A percentile compares a stretch with the other conserved stretches of the same genome.
Evolutionary conservation across 495 filamentous ascomycete genomes (phyloP).

Genomic region (Neurospora sp.): DNA sequence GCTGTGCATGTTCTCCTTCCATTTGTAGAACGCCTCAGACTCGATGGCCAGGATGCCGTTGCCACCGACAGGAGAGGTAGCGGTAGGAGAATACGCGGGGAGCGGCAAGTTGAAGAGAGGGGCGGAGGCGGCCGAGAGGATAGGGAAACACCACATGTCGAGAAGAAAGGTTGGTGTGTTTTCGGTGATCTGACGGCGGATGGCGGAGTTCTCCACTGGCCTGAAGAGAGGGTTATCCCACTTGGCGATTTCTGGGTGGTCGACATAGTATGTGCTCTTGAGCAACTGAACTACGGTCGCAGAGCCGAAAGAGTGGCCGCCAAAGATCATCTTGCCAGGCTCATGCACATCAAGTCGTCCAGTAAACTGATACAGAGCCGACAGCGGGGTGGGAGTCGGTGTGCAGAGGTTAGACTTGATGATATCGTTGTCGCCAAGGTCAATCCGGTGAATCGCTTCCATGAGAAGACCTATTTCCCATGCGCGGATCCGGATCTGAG

Average conservation of each 20-base stretch:
- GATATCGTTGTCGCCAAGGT: slow-evolving; percentile 30
- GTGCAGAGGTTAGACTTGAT: slow-evolving; percentile 35
- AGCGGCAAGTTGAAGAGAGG: slow-evolving; percentile 55
- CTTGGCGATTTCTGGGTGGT: slow-evolving; percentile 20
- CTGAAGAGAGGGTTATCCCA: slow-evolving; percentile 33
- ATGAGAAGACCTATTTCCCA: slow-evolving; percentile 61
- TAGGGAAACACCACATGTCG: slow-evolving; percentile 65
- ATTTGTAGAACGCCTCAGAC: slow-evolving; percentile 61
- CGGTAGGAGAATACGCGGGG: slow-evolving; percentile 44
- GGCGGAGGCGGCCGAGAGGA: slow-evolving; percentile 41
- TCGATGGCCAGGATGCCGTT: slow-evolving; percentile 49
- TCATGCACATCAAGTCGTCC: slow-evolving; percentile 48
- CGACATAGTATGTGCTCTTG: slow-evolving; percentile 57
- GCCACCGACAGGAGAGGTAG: slow-evolving; percentile 30
- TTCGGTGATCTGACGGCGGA: slow-evolving; percentile 52
- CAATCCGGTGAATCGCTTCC: slow-evolving; percentile 52
- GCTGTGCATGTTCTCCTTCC: slow-evolving; percentile 51
- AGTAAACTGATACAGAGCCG: slow-evolving; percentile 41
- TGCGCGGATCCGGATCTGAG: slow-evolving; percentile 57
- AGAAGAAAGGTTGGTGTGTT: slow-evolving; percentile 50
- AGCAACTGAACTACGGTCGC: slow-evolving; percentile 60
- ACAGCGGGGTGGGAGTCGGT: slow-evolving; percentile 19
- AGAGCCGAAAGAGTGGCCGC: slow-evolving; percentile 68
- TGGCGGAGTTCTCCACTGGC: slow-evolving; percentile 34
- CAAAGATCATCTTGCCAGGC: slow-evolving; percentile 61